phyloP scores from a whole-genome alignment of 352 stramenopile genomes.

The Pythium dissimile region DNA sequence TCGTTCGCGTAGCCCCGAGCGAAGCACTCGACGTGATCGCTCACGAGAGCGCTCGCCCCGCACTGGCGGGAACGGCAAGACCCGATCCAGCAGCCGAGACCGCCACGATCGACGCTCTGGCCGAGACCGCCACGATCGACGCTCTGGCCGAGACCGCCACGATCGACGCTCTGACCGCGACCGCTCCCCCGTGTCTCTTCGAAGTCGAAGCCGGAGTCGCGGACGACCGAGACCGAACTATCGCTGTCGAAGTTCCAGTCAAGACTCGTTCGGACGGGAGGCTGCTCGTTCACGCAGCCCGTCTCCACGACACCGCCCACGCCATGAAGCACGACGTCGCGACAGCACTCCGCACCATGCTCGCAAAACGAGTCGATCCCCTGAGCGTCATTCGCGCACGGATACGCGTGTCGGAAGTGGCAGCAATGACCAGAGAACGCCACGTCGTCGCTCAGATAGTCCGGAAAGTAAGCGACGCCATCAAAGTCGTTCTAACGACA shows the following conservation, averaged over 20 bases:
- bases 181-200: too few species aligned
- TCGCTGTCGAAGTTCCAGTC: slow-evolving; percentile 5
- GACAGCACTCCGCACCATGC: too few species aligned
- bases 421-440: neutral
- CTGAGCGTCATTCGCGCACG: too few species aligned
- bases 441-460: too few species aligned
- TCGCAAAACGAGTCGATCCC: too few species aligned
- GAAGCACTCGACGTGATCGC: neutral
- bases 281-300: neutral
- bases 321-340: too few species aligned
- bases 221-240: neutral
- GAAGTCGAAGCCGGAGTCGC: neutral
- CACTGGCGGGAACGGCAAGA: slow-evolving; percentile 5
- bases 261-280: slow-evolving; percentile 12
- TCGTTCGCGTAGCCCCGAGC: neutral
- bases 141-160: neutral
- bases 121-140: neutral
- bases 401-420: neutral
- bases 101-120: neutral
- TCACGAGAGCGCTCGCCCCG: neutral
- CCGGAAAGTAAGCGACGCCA: neutral
- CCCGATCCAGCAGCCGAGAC: neutral
- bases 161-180: neutral
- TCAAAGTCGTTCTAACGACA: neutral
- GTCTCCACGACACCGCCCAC: neutral